Base-by-base conservation (phyloP, 1,139 yeast genomes). In the Blastobotrys aristatus region DNA sequence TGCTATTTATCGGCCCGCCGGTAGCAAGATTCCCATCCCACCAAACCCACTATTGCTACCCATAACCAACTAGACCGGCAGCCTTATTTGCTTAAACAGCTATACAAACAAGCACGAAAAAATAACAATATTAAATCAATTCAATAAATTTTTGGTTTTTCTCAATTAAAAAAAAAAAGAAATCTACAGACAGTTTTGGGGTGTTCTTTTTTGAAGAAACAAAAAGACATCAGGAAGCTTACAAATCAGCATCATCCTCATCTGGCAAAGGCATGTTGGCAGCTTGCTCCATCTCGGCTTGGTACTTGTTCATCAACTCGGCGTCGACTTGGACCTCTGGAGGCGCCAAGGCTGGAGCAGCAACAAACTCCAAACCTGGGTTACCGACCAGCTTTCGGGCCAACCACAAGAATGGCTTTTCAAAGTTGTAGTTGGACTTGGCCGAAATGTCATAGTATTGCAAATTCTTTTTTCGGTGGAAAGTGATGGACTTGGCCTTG, bases 391-490 rank as follows among this genome's bases (percentile, higher is more conserved):
- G 82, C 78, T 94, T 94, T 82, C 98, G 87, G 49, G 98, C 98
- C 68, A 94, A 87, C 99, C 98, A 94, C 73, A 94, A 83, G 86
- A 92, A 94, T 56, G 99, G 99, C 80, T 94, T 94, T 78, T 94
- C 99, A 66, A 94, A 94, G 80, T 94, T 94, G 79, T 94, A 94
- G 81, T 94, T 94, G 61, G 98, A 92, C 78, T 94, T 94, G 71
- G 99, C 99, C 53, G 97, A 90, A 69, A 94, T 94, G 73, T 94
- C 99, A 76, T 94, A 94, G 77, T 94, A 94, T 77, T 94, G 99
- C 72, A 94, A 82, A 79, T 94, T 92, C 84, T 94, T 94, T 95
- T 94, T 94, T 82, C 97, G 86, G 87, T 92, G 98, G 96, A 94
- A 94, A 64, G 98, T 94, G 77, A 92, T 92, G 69, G 97, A 88